Base-by-base conservation (phyloP, 331 rosid species). In the Erythrophleum ivorense region DNA sequence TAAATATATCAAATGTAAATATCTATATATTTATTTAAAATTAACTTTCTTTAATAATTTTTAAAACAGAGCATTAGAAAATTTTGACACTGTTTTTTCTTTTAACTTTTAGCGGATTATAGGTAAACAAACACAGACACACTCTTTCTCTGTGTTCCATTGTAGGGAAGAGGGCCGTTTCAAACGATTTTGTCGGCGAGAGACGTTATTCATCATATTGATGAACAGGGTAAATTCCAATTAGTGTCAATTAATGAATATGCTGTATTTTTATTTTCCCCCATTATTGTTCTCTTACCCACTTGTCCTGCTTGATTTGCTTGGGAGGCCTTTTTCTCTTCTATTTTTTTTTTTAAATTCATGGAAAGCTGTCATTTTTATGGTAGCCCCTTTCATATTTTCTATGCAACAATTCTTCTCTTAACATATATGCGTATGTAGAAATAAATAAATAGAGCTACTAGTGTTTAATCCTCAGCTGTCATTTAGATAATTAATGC, bases 111-210 rank as follows among this genome's bases (percentile, higher is more conserved):
- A 65, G 71, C 14, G 0, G 7, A 63, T 64, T 38, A 65, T 18
- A 2, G 50, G 36, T 11, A 69, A 33, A 45, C 49, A 77, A 36
- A 31, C 24, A 48, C 40, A 16, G 1, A 14, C 24, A 29, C 76
- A 14, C 8, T 36, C 59, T 79, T 4, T 78, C 77, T 66, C 48
- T 73, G 85, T 59, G 75, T 55, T 66, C 58, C 58, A 19, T 19
- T 75, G 86, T 49, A 81, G 54, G 58, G 58, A 48, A 58, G 84
- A 88, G 88, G 92, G 89, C 96, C 96, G 94, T 90, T 95, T 89
- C 86, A 83, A 91, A 90, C 91, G 80, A 87, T 79, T 80, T 88
- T 93, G 97, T 95, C 99, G 97, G 99, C 92, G 86, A 90, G 65
- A 93, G 89, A 93, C 91, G 97, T 89, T 91, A 89, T 81, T 91